Evolutionary conservation across 805 yeast species (phyloP).

Genomic region (Cyberlindnera meyerae): DNA sequence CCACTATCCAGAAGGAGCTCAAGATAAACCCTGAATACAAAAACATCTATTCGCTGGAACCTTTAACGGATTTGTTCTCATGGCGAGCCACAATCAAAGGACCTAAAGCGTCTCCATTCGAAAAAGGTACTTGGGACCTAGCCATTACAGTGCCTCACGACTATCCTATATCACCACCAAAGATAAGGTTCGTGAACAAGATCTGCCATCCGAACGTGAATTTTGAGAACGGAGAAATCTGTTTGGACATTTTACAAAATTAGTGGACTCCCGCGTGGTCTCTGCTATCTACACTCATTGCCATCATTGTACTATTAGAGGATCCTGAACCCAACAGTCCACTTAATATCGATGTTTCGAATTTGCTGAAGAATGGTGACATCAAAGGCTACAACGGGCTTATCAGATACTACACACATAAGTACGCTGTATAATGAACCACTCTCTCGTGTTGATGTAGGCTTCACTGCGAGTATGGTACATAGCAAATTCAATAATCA

Average conservation of each 20-base stretch:
- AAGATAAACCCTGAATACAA: constrained; percentile 12
- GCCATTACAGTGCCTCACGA: constrained; percentile 38
- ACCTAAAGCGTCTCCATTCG: constrained; percentile 48
- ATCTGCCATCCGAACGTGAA: constrained; percentile 48
- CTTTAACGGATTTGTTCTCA: constrained; percentile 41
- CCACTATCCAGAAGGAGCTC: constrained; percentile 28
- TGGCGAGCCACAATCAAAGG: constrained; percentile 54
- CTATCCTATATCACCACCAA: constrained; percentile 62
- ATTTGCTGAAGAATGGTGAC: constrained; percentile 47
- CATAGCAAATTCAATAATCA: too few relatives aligned
- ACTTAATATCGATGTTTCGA: constrained; percentile 64
- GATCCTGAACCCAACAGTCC: constrained; percentile 74
- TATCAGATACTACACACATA: constrained; percentile 35
- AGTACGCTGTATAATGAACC: constrained; percentile 15
- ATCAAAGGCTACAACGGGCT: constrained; percentile 36
- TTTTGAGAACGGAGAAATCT: constrained; percentile 58
- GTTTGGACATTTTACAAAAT: constrained; percentile 56
- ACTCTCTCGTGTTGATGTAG: too few relatives aligned
- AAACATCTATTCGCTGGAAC: constrained; percentile 39
- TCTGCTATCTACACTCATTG: constrained; percentile 47
- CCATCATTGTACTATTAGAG: constrained; percentile 50
- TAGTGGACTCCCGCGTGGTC: constrained; percentile 79
- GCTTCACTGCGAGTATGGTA: too few relatives aligned
- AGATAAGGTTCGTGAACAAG: constrained; percentile 37
- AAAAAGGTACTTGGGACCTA: constrained; percentile 48